Evolutionary conservation across 2,329 filamentous ascomycete species (phyloP), one percentile per base, ranked within the genome.

Genomic region (Colletotrichum incanum): DNA sequence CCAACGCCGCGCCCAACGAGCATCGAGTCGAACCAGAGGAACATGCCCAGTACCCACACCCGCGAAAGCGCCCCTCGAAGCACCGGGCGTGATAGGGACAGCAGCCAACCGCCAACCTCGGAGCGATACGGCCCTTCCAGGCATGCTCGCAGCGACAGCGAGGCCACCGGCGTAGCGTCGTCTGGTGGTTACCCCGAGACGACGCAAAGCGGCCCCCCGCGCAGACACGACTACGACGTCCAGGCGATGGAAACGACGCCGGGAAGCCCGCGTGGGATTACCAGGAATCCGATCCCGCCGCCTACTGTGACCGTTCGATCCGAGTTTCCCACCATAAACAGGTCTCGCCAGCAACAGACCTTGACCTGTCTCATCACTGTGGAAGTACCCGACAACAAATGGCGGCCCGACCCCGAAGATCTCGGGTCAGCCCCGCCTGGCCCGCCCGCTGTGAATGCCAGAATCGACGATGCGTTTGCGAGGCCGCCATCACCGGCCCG

Each of bases 251-350:
- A 98, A 82, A 94, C 94, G 0, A 93, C 92, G 43, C 87, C 97
- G 23, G 89, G 90, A 74, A 95, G 91, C 81, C 93, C 94, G 7
- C 91, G 93, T 47, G 84, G 88, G 7, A 88, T 93, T 26, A 88
- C 91, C 12, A 93, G 93, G 77, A 98, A 97, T 76, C 94, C 95
- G 0, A 98, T 98, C 71, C 95, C 96, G 1, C 86, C 95, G 7
- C 96, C 96, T 0, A 93, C 91, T 0, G 95, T 99, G n/a, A 97
- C 94, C 0, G 93, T 99, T 59, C 93, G 96, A 71, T 98, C 96
- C 79, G 96, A 99, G 82, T 99, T 98, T 79, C 96, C 96, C 0
- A 98, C 96, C 1, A 89, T 99, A 78, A 98, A 89, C 81, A 90
- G 94, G 75, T 98, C 95, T 26, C 93, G 95, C 62, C 94, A 98